Conservation (phyloP, 2,329 filamentous ascomycete genomes). For the Bertia moriformis region DNA sequence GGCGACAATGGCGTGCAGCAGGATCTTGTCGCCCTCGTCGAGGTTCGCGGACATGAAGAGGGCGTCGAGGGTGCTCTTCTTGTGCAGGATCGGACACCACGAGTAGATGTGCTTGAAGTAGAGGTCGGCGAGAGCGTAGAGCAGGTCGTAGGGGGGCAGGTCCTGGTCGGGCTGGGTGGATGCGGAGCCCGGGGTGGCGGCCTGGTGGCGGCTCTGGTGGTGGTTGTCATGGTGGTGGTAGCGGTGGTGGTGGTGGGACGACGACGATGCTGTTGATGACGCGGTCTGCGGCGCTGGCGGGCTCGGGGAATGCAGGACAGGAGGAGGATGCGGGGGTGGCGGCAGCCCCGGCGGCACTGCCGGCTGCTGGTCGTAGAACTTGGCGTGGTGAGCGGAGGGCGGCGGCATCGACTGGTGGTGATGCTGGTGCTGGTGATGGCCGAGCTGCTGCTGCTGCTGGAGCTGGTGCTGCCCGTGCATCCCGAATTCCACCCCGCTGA, state of each 20-base stretch:
- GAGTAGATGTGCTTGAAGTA: constrained; percentile 72
- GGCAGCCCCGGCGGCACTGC: background rate
- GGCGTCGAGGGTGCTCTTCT: constrained; percentile 65
- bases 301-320: background rate
- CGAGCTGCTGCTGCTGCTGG: too few relatives aligned
- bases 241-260: constrained; percentile 9
- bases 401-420: background rate
- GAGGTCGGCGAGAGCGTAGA: constrained; percentile 60
- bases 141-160: constrained; percentile 59
- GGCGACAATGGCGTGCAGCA: constrained; percentile 78
- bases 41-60: constrained; percentile 66
- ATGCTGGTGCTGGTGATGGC: background rate
- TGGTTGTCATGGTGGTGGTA: constrained; percentile 12
- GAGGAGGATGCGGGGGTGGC: background rate
- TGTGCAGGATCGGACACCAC: constrained; percentile 82
- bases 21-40: constrained; percentile 67
- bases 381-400: background rate
- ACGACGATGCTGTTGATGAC: too few relatives aligned
- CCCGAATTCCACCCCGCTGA: too few relatives aligned
- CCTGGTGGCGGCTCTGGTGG: constrained; percentile 2
- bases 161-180: constrained; percentile 43
- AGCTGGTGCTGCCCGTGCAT: too few relatives aligned
- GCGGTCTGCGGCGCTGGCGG: too few relatives aligned
- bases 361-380: background rate
- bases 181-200: constrained; percentile 26